These are phyloP conservation scores for Huntiella moniliformis DNA, from an alignment of 2,329 filamentous ascomycete genomes.

Conservation along the genomic window DNA sequence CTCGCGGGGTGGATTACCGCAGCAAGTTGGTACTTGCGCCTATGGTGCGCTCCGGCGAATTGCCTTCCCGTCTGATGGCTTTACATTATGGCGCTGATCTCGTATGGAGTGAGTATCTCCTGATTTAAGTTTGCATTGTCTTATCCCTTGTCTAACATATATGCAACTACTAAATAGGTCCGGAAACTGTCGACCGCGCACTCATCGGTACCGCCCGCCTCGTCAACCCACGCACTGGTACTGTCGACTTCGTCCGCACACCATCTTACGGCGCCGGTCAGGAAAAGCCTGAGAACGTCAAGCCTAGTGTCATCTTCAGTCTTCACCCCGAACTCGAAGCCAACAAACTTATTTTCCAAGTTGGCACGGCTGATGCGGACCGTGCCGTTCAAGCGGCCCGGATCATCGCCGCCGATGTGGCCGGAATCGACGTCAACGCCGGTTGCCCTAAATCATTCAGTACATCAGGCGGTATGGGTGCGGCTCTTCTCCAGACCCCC, in stretches of 20 bases:
- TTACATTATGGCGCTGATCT: slow-evolving; percentile 92
- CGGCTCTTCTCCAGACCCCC: slow-evolving; percentile 68
- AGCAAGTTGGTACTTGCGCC: slow-evolving; percentile 88
- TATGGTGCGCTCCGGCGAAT: slow-evolving; percentile 95
- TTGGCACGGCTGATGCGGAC: slow-evolving; percentile 71
- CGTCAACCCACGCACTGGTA: slow-evolving; percentile 56
- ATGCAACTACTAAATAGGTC: slow-evolving; percentile 32
- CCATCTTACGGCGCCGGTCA: slow-evolving; percentile 51
- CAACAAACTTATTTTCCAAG: slow-evolving; percentile 66
- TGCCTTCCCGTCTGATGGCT: slow-evolving; percentile 72
- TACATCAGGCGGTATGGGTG: slow-evolving; percentile 86
- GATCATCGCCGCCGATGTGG: slow-evolving; percentile 70
- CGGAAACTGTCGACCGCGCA: slow-evolving; percentile 82
- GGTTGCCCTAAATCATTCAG: slow-evolving; percentile 98
- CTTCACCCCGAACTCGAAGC: slow-evolving; percentile 63
- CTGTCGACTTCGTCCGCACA: slow-evolving; percentile 66
- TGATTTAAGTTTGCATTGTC: not conserved
- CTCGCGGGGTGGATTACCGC: slow-evolving; percentile 79
- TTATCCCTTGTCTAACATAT: not conserved
- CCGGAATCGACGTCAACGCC: slow-evolving; percentile 90
- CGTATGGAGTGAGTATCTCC: slow-evolving; percentile 56
- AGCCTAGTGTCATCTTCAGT: slow-evolving; percentile 61
- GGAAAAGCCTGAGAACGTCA: slow-evolving; percentile 31
- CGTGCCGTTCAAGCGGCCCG: slow-evolving; percentile 69
- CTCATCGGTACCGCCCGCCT: slow-evolving; percentile 73